phyloP scores from a whole-genome alignment of 1,139 yeast genomes.

The Candida sanyaensis region DNA sequence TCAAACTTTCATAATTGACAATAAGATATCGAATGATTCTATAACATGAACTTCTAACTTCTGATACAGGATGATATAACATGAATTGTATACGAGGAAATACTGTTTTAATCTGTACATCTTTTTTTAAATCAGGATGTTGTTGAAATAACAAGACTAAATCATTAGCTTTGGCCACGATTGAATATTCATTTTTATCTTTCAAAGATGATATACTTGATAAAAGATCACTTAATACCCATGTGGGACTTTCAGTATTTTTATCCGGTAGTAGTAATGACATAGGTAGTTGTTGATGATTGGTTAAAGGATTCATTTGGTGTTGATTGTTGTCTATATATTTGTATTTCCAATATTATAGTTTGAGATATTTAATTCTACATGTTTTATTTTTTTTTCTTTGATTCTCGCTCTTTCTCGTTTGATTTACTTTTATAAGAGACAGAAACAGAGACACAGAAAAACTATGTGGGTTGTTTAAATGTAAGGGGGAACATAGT shows the following conservation, averaged over 20 bases:
- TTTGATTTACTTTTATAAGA: too few species aligned
- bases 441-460: too few species aligned
- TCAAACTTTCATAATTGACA: conserved; percentile 53
- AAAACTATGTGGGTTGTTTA: too few species aligned
- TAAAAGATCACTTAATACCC: conserved; percentile 37
- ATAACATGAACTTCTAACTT: conserved; percentile 75
- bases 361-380: too few species aligned
- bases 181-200: conserved; percentile 44
- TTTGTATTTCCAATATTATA: too few species aligned
- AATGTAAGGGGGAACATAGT: too few species aligned
- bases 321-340: too few species aligned
- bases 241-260: conserved; percentile 35
- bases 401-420: too few species aligned
- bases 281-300: conserved; percentile 2
- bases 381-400: background rate
- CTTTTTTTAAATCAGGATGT: conserved; percentile 65
- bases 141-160: conserved; percentile 57
- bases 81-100: conserved; percentile 62
- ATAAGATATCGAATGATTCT: conserved; percentile 69
- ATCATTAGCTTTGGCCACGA: conserved; percentile 63
- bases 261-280: conserved; percentile 1
- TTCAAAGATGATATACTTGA: conserved; percentile 25
- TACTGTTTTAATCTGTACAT: conserved; percentile 63
- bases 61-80: conserved; percentile 57
- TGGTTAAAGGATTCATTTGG: background rate